Percentiles rank a stretch among this genome's conserved stretches.
These are phyloP conservation scores for Cryptosporidium bovis DNA, from an alignment of 169 alveolate genomes.

Conservation along the genomic window DNA sequence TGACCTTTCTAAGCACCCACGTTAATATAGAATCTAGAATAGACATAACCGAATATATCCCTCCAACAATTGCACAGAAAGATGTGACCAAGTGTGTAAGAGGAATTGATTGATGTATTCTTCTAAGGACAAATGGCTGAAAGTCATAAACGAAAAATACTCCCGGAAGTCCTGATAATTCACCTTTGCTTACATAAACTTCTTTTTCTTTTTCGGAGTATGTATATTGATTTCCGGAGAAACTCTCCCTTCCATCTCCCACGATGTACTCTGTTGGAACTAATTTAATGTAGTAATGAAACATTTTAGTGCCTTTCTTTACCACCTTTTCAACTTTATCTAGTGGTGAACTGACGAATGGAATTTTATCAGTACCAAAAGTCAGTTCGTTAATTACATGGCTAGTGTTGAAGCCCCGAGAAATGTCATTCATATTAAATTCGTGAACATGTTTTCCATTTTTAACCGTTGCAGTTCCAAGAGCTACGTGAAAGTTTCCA, in stretches of 20 bases:
- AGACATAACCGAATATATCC: constrained; percentile 65
- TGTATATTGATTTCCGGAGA: constrained; percentile 59
- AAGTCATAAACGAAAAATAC: constrained; percentile 74
- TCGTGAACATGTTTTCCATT: constrained; percentile 76
- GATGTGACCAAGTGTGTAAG: constrained; percentile 65
- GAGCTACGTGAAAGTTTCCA: constrained; percentile 75
- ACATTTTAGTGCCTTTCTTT: constrained; percentile 62
- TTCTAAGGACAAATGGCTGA: constrained; percentile 55
- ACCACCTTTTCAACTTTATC: constrained; percentile 55
- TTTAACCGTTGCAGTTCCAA: constrained; percentile 63
- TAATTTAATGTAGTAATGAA: constrained; percentile 64
- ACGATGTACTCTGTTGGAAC: constrained; percentile 55
- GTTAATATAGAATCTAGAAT: constrained; percentile 46
- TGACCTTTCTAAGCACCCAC: constrained; percentile 1
- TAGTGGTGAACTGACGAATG: constrained; percentile 42
- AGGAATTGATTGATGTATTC: constrained; percentile 33
- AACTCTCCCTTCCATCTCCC: background rate
- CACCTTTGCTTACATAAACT: constrained; percentile 60
- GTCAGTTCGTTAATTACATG: constrained; percentile 61
- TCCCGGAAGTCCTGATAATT: constrained; percentile 75
- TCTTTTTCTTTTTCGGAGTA: constrained; percentile 64
- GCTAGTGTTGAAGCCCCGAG: constrained; percentile 73
- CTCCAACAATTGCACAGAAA: constrained; percentile 71
- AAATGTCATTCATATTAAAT: constrained; percentile 72
- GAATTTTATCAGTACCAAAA: constrained; percentile 68